phyloP scores from a whole-genome alignment of 1,284 basidiomycete species.

The Mycosarcoma mackinlayi region DNA sequence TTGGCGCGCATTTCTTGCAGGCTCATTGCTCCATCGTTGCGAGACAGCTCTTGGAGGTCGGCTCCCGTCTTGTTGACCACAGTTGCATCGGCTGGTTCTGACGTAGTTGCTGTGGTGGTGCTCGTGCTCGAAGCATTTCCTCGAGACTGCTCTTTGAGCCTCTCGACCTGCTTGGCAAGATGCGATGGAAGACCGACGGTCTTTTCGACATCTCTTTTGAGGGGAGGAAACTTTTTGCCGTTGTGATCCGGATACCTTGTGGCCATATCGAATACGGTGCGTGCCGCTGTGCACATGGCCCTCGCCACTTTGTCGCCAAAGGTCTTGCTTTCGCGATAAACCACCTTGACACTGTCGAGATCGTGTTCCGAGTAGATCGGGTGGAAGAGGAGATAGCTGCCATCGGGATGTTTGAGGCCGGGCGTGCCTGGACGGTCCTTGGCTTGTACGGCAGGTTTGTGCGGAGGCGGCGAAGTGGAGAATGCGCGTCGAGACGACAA shows the following conservation, averaged over 20 bases:
- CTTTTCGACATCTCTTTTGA: conserved; percentile 42
- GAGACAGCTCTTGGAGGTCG: conserved; percentile 3
- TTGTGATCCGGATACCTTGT: conserved; percentile 56
- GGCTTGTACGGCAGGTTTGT: conserved; percentile 28
- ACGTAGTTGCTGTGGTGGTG: not conserved
- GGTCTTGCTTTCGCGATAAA: conserved; percentile 77
- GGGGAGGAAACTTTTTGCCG: conserved; percentile 41
- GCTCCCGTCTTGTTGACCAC: conserved; percentile 30
- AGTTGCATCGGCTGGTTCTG: not conserved
- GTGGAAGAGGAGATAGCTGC: conserved; percentile 51
- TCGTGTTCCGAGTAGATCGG: conserved; percentile 71
- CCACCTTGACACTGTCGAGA: conserved; percentile 81
- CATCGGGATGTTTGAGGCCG: conserved; percentile 30
- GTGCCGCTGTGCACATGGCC: conserved; percentile 34
- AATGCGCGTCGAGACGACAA: conserved; percentile 2
- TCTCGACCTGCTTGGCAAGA: conserved; percentile 25
- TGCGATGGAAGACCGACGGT: conserved; percentile 40
- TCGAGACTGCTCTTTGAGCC: conserved; percentile 15
- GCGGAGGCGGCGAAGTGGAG: conserved; percentile 3
- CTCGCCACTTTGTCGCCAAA: conserved; percentile 79
- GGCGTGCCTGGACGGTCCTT: conserved; percentile 21
- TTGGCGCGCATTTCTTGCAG: conserved; percentile 55
- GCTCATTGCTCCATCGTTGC: conserved; percentile 38
- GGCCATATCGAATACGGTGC: conserved; percentile 55
- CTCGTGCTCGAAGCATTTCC: no score